phyloP scores from a whole-genome alignment of 2,329 filamentous ascomycete genomes.

The Pseudocercospora fijiensis region DNA sequence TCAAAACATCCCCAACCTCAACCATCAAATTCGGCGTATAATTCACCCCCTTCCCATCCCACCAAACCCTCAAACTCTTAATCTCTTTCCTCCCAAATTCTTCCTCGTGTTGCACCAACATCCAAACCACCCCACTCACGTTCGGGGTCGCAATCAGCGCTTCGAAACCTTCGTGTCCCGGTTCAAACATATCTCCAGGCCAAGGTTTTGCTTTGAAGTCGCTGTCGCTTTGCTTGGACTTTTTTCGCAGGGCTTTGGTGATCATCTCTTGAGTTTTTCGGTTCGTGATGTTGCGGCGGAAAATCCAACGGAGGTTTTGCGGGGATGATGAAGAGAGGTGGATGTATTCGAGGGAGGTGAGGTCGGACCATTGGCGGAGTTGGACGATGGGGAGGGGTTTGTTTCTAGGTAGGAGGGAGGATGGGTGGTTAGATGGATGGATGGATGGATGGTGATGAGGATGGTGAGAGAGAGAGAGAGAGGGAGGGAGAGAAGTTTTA shows the following conservation, averaged over 20 bases:
- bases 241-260: conserved; percentile 7
- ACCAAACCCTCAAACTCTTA: conserved; percentile 17
- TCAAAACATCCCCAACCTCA: conserved; percentile 18
- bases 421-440: too few species aligned
- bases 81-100: conserved; percentile 12
- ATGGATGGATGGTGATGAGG: too few species aligned
- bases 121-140: conserved; percentile 16
- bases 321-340: conserved; percentile 9
- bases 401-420: too few species aligned
- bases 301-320: conserved; percentile 15
- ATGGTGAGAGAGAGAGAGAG: background rate
- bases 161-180: conserved; percentile 11
- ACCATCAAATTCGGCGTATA: conserved; percentile 17
- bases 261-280: conserved; percentile 17
- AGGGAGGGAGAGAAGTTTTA: background rate
- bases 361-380: conserved; percentile 19
- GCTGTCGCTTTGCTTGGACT: background rate
- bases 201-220: conserved; percentile 14
- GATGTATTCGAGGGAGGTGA: conserved; percentile 18
- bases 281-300: conserved; percentile 21
- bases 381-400: background rate
- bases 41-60: conserved; percentile 8
- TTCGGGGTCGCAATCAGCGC: conserved; percentile 19
- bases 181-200: conserved; percentile 8
- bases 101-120: conserved; percentile 20